Conservation (phyloP, 257 asterid genomes). For the Solanum peruvianum region DNA sequence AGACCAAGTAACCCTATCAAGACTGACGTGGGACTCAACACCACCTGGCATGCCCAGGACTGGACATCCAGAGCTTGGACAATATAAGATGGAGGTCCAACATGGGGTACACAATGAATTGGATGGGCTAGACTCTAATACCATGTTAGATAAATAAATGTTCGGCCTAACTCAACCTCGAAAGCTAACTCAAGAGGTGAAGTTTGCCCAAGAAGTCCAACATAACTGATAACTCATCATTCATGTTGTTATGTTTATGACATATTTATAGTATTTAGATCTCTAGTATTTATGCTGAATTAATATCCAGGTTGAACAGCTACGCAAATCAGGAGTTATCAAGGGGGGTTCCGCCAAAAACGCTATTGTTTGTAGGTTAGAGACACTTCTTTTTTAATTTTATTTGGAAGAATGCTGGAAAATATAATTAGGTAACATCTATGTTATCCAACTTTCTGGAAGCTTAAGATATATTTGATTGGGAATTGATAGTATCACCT, state of each 20-base stretch:
- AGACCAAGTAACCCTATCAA: not conserved
- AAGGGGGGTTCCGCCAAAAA: constrained; percentile 74
- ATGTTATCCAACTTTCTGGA: not conserved
- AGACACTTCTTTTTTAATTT: not conserved
- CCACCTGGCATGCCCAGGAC: not conserved
- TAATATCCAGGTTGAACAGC: constrained; percentile 51
- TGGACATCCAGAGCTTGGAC: not conserved
- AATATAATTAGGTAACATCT: not conserved
- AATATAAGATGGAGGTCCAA: not conserved
- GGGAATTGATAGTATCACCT: not conserved
- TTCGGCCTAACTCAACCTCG: not conserved
- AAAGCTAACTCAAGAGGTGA: not conserved
- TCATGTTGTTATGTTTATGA: not conserved
- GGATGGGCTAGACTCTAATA: not conserved
- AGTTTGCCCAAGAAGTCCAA: not conserved
- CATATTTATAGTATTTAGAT: not conserved
- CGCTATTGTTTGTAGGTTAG: constrained; percentile 80
- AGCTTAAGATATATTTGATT: not conserved
- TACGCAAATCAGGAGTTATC: constrained; percentile 65
- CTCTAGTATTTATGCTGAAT: not conserved
- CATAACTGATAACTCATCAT: not conserved
- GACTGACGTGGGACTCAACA: not conserved
- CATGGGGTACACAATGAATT: not conserved
- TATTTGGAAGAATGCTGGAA: not conserved
- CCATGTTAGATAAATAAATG: not conserved